A percentile compares a stretch with the other conserved stretches of the same genome.
phyloP scores from a whole-genome alignment of 2,329 filamentous ascomycete genomes.

The Mollisia scopiformis region DNA sequence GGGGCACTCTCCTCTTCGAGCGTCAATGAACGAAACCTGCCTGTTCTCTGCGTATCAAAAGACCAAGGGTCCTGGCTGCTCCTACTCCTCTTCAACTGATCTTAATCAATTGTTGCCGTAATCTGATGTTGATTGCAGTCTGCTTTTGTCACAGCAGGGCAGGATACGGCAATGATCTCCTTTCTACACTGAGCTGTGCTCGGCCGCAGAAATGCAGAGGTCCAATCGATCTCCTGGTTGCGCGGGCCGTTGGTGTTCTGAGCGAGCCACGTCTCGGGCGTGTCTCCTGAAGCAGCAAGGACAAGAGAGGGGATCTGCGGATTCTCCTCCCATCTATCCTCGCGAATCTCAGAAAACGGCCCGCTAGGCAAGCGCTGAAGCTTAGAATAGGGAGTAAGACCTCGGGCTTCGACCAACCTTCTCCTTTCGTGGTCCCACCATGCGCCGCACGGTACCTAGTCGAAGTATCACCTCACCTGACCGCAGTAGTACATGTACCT shows the following conservation, averaged over 20 bases:
- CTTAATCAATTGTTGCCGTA: too few species aligned
- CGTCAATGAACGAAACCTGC: background rate
- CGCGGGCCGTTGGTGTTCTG: background rate
- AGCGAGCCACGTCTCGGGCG: background rate
- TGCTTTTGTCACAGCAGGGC: background rate
- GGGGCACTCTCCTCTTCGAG: background rate
- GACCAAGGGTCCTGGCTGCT: too few species aligned
- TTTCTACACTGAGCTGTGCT: background rate
- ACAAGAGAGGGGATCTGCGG: slow-evolving; percentile 1
- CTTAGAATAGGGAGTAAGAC: too few species aligned
- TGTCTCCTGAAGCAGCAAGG: background rate
- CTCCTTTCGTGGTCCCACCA: background rate
- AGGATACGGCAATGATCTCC: background rate
- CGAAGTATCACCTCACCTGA: background rate
- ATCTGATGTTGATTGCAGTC: too few species aligned
- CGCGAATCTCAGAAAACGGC: slow-evolving; percentile 6
- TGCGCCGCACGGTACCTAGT: background rate
- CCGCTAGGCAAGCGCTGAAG: background rate
- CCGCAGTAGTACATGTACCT: background rate
- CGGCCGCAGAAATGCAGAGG: too few species aligned
- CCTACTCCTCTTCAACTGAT: too few species aligned
- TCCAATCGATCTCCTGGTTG: too few species aligned
- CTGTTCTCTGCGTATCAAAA: background rate
- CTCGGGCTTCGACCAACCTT: too few species aligned
- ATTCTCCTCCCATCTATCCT: background rate